These are phyloP conservation scores for Pichia sp. DNA, from an alignment of 1,139 yeast genomes.

Conservation along the genomic window DNA sequence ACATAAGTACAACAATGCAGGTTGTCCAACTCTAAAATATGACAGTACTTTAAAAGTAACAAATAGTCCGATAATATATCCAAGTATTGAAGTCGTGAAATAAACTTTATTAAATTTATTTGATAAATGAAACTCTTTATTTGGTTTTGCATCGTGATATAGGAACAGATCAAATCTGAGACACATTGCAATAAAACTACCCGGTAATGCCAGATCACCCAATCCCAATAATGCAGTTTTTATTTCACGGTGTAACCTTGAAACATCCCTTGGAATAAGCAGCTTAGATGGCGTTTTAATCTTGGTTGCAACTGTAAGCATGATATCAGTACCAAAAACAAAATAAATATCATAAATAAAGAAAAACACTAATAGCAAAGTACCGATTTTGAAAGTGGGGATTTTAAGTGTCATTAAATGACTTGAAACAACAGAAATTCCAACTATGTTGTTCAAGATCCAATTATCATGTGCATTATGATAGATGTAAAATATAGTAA, in stretches of 20 bases:
- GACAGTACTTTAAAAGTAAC: constrained; percentile 38
- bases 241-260: constrained; percentile 16
- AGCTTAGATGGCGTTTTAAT: constrained; percentile 53
- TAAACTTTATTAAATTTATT: constrained; percentile 39
- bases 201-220: constrained; percentile 60
- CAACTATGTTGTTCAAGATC: constrained; percentile 35
- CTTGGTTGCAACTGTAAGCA: constrained; percentile 55
- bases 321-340: constrained; percentile 56
- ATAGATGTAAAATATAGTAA: constrained; percentile 25
- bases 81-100: constrained; percentile 36
- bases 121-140: constrained; percentile 36
- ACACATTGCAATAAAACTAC: constrained; percentile 42
- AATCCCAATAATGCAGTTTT: constrained; percentile 41
- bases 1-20: constrained; percentile 58
- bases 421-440: constrained; percentile 32
- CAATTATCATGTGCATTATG: constrained; percentile 31
- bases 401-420: constrained; percentile 21
- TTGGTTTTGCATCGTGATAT: constrained; percentile 31
- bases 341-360: constrained; percentile 61
- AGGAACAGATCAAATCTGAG: constrained; percentile 43
- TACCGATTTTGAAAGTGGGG: constrained; percentile 40
- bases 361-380: constrained; percentile 40
- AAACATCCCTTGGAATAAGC: constrained; percentile 36
- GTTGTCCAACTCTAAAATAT: constrained; percentile 46
- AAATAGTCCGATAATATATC: constrained; percentile 41